phyloP scores from a whole-genome alignment of 768 basidiomycete genomes.

The Lactarius psammicola region DNA sequence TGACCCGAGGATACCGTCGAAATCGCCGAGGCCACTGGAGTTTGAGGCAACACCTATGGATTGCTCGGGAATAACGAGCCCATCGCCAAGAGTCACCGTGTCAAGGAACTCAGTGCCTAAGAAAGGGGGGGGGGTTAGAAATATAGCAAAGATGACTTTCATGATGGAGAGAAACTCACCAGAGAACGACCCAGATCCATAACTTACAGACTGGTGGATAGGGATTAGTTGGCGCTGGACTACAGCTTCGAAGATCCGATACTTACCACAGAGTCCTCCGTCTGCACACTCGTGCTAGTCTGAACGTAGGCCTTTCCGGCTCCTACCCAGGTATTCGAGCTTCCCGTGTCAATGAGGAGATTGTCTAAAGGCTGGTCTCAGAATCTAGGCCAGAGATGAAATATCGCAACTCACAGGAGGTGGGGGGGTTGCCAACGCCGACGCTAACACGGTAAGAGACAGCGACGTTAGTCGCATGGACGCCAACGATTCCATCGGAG shows the following conservation, averaged over 20 bases:
- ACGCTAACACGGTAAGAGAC: constrained; percentile 40
- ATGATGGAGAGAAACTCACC: constrained; percentile 4
- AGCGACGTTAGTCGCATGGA: background rate
- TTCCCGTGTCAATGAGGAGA: too few species aligned
- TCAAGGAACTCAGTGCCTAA: too few species aligned
- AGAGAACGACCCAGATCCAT: constrained; percentile 12
- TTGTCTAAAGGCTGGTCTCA: background rate
- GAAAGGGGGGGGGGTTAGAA: background rate
- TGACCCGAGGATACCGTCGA: constrained; percentile 42
- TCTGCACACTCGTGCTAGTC: background rate
- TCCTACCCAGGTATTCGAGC: too few species aligned
- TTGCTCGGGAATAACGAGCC: constrained; percentile 34
- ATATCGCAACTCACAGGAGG: constrained; percentile 33
- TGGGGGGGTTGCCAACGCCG: constrained; percentile 50
- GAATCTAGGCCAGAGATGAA: background rate
- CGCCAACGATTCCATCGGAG: constrained; percentile 20
- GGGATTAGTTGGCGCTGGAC: too few species aligned
- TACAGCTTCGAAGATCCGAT: background rate
- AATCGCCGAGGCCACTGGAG: constrained; percentile 31
- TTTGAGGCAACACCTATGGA: constrained; percentile 39
- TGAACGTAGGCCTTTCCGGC: too few species aligned
- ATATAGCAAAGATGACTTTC: background rate
- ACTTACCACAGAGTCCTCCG: constrained; percentile 1
- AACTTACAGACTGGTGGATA: constrained; percentile 6
- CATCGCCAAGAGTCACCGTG: constrained; percentile 12